These are phyloP conservation scores for Pseudozyma sp. DNA, from an alignment of 1,284 basidiomycete species.

Conservation along the genomic window DNA sequence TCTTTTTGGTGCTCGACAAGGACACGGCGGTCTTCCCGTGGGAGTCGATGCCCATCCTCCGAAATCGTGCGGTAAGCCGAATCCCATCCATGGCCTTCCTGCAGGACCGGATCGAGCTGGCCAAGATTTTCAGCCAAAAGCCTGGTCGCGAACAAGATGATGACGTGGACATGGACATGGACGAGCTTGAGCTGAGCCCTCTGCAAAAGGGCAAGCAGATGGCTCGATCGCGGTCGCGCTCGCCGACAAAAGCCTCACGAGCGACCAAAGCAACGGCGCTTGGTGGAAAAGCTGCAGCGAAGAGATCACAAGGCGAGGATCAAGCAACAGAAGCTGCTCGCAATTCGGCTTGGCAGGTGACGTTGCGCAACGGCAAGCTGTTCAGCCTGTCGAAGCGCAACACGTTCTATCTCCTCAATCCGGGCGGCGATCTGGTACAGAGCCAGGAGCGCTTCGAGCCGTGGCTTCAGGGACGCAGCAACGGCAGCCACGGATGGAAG, in stretches of 20 bases:
- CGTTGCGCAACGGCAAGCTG: constrained; percentile 46
- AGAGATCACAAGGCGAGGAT: neutral
- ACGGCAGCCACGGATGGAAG: constrained; percentile 79
- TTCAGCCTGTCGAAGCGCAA: constrained; percentile 47
- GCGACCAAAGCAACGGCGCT: constrained; percentile 8
- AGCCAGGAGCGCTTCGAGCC: constrained; percentile 85
- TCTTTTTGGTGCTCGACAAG: constrained; percentile 91
- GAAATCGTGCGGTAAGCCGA: constrained; percentile 86
- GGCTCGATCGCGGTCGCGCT: constrained; percentile 21
- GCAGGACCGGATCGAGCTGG: constrained; percentile 75
- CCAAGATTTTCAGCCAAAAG: constrained; percentile 27
- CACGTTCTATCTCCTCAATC: constrained; percentile 89
- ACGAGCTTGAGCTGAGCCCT: constrained; percentile 30
- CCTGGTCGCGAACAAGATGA: constrained; percentile 4
- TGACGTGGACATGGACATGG: constrained; percentile 11
- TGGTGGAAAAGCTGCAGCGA: constrained; percentile 6
- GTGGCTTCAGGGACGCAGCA: constrained; percentile 75
- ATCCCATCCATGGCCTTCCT: constrained; percentile 90
- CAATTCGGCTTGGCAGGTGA: constrained; percentile 36
- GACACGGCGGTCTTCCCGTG: constrained; percentile 90
- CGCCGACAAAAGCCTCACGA: constrained; percentile 21
- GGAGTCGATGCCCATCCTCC: constrained; percentile 91
- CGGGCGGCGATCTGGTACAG: constrained; percentile 85
- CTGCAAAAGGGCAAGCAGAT: constrained; percentile 41
- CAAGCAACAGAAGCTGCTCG: neutral